phyloP scores from a whole-genome alignment of 257 asterid genomes.

The Mitragyna speciosa region DNA sequence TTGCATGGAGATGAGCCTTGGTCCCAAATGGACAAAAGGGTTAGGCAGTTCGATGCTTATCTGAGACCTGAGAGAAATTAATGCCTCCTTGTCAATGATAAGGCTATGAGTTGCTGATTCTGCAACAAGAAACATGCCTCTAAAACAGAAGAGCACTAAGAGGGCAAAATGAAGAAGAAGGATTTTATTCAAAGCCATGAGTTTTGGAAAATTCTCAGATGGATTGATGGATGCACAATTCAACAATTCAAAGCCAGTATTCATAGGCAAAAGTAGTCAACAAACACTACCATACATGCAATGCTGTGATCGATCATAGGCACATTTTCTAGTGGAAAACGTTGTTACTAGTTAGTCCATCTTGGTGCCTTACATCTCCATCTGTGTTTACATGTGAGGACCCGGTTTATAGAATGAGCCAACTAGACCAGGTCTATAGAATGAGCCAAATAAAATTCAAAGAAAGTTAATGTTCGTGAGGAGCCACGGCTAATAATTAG shows the following conservation, averaged over 20 bases:
- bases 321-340: no score
- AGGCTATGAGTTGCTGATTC: slow-evolving; percentile 33
- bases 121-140: background rate
- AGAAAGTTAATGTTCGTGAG: background rate
- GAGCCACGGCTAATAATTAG: background rate
- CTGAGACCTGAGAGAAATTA: slow-evolving; percentile 49
- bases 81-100: slow-evolving; percentile 46
- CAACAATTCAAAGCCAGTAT: background rate
- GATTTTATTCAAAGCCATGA: background rate
- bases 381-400: no score
- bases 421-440: no score
- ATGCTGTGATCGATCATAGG: no score
- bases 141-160: slow-evolving; percentile 6
- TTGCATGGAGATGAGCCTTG: slow-evolving; percentile 48
- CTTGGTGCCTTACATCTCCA: no score
- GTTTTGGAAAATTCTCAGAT: background rate
- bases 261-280: no score
- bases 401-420: no score
- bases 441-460: no score
- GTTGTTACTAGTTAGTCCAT: no score
- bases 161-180: background rate
- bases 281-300: background rate
- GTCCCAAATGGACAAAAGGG: slow-evolving; percentile 50
- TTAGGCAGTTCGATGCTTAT: slow-evolving; percentile 22
- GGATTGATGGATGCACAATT: background rate